These are phyloP conservation scores for Diaporthe capsici DNA, from an alignment of 2,329 filamentous ascomycete species.

Conservation along the genomic window DNA sequence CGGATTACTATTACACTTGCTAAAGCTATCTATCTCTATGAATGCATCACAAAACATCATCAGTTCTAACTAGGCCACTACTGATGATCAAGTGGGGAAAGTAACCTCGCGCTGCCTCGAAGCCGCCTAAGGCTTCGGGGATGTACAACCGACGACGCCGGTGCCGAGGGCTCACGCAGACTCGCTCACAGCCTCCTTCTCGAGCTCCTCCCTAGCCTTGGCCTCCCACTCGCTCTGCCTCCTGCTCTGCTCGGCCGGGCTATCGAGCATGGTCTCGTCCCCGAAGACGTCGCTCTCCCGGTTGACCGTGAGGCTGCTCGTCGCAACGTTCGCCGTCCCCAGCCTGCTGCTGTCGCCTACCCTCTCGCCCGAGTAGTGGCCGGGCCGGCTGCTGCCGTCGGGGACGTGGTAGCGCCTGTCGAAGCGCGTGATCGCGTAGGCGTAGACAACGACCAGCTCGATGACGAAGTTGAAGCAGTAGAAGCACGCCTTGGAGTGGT, in stretches of 20 bases:
- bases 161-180: not conserved
- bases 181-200: slow-evolving; percentile 7
- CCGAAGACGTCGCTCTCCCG: slow-evolving; percentile 46
- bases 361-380: slow-evolving; percentile 38
- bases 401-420: slow-evolving; percentile 78
- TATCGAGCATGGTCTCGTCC: slow-evolving; percentile 30
- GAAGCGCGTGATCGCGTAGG: slow-evolving; percentile 77
- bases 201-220: slow-evolving; percentile 34
- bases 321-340: not conserved
- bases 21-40: not conserved
- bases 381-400: slow-evolving; percentile 44
- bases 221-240: slow-evolving; percentile 39
- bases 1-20: not conserved
- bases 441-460: slow-evolving; percentile 78
- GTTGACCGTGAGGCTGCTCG: slow-evolving; percentile 42
- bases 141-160: not conserved
- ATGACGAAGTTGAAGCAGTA: slow-evolving; percentile 85
- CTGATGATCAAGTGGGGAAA: not conserved
- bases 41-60: not conserved
- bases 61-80: not conserved
- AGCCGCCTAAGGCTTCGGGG: not conserved
- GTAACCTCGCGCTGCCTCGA: not conserved
- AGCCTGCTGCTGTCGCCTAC: not conserved
- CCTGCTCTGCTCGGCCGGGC: slow-evolving; percentile 4
- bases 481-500: slow-evolving; percentile 79